A percentile compares a stretch with the other conserved stretches of the same genome.
phyloP scores from a whole-genome alignment of 169 alveolate genomes.

The Cryptosporidium viatorum region DNA sequence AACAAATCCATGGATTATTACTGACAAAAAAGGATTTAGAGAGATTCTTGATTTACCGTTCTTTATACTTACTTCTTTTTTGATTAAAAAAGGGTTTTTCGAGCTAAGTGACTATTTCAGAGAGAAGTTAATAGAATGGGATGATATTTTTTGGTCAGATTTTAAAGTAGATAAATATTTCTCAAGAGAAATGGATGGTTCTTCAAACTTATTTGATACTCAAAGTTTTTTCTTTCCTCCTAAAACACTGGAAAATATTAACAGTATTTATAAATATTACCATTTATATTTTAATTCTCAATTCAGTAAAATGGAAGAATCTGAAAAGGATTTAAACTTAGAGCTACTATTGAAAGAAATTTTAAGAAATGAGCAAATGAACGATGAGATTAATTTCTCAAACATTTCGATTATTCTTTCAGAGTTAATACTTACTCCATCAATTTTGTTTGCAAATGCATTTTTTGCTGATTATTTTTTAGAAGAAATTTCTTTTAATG shows the following conservation, averaged over 20 bases:
- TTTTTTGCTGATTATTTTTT: neutral
- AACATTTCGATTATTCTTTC: constrained; percentile 35
- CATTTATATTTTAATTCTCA: constrained; percentile 28
- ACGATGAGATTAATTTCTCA: constrained; percentile 8
- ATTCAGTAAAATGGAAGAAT: neutral
- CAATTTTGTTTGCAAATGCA: constrained; percentile 46
- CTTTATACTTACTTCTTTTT: constrained; percentile 33
- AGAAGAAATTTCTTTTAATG: neutral
- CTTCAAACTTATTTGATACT: neutral
- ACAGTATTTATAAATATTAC: constrained; percentile 24
- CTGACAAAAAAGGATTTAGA: neutral
- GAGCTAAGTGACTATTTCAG: constrained; percentile 18
- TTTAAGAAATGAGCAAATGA: neutral
- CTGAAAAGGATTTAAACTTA: neutral
- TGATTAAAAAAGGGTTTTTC: constrained; percentile 23
- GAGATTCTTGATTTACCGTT: constrained; percentile 16
- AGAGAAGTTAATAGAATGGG: constrained; percentile 39
- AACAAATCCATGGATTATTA: constrained; percentile 43
- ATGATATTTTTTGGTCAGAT: constrained; percentile 33
- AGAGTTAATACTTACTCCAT: constrained; percentile 19
- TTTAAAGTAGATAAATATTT: neutral
- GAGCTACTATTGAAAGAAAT: constrained; percentile 25
- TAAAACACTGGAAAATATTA: constrained; percentile 2
- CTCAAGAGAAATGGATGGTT: neutral
- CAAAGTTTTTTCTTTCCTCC: neutral